Evolutionary conservation across 2,329 filamentous ascomycete genomes (phyloP), one percentile per base, ranked within the genome.

Genomic region (Paraphoma sp.): DNA sequence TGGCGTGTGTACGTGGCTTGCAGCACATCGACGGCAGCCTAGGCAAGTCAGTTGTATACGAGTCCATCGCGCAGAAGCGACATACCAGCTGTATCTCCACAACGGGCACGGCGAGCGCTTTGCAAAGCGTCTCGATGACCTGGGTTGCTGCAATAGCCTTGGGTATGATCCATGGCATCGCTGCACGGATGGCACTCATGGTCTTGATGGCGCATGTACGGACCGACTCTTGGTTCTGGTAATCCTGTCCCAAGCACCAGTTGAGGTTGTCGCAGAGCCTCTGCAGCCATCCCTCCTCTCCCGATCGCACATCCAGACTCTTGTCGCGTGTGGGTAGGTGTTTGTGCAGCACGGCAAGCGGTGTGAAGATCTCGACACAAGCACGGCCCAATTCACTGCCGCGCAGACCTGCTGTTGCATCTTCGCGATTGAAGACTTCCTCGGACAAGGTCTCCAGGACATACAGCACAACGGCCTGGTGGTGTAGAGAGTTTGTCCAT

Each of bases 301-400:
- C 92, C 72, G 81, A 90, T 40, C 94, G 88, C 53, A 96, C 86
- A 50, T 89, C 84, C 28, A 88, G 82, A 45, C 84, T 86, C 40
- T 84, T 82, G 62, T 92, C 88, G 64, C 92, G 84, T 66, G 89
- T 88, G 10, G 91, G 89, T 68, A 93, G 92, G 23, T 89, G 84
- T 62, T 96, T 89, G 59, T 86, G 79, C 53, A 97, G 86, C 17
- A 97, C 88, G 1, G 82, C 79, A 23, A 86, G 83, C 1, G 95
- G 92, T 0, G 93, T 96, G 75, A 97, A 96, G 59, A 98, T 93
- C 75, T 98, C 95, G 59, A 98, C 91, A 70, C 95, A 90, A 10
- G 92, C 91, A 73, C 92, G 91, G 73, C 93, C 96, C 59, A 99
- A 84, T 53, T 91, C 87, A 49, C 89, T 90, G 72, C 94, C 91